Evolutionary conservation across 495 filamentous ascomycete species (phyloP).

Genomic region (Aspergillus olivimuriae): DNA sequence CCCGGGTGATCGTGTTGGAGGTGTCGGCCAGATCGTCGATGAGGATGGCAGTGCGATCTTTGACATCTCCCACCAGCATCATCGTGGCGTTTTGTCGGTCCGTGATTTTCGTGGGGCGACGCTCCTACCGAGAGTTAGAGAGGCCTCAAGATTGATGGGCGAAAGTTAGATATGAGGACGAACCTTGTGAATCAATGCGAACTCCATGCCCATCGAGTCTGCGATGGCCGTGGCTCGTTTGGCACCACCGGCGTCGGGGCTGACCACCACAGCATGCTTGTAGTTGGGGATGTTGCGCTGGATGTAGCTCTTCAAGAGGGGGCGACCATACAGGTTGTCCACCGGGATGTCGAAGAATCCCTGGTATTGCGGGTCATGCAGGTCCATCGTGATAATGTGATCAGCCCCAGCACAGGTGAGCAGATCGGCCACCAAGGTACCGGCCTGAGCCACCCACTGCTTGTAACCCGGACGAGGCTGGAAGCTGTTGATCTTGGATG

Average conservation of each 20-base stretch:
- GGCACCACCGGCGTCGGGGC: conserved; percentile 92
- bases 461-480: conserved; percentile 87
- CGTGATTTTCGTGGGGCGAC: conserved; percentile 86
- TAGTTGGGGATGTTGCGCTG: conserved; percentile 79
- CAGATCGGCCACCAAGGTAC: conserved; percentile 89
- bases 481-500: conserved; percentile 52
- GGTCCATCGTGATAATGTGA: conserved; percentile 91
- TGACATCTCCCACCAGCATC: conserved; percentile 94
- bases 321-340: conserved; percentile 89
- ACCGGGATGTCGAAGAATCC: conserved; percentile 98
- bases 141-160: too few relatives aligned
- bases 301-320: conserved; percentile 85
- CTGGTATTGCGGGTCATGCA: conserved; percentile 98
- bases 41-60: conserved; percentile 73
- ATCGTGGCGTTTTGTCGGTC: conserved; percentile 95
- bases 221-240: conserved; percentile 97
- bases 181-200: conserved; percentile 98
- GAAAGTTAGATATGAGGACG: too few relatives aligned
- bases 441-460: conserved; percentile 97
- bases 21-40: conserved; percentile 95
- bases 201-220: conserved; percentile 83
- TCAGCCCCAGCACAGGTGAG: conserved; percentile 94
- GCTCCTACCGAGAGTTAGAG: conserved; percentile 58
- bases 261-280: conserved; percentile 86
- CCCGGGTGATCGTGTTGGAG: conserved; percentile 91